Evolutionary conservation across 1,284 basidiomycete species (phyloP), one percentile per base, ranked within the genome.

Genomic region (Melanopsichium pennsylvanicum): DNA sequence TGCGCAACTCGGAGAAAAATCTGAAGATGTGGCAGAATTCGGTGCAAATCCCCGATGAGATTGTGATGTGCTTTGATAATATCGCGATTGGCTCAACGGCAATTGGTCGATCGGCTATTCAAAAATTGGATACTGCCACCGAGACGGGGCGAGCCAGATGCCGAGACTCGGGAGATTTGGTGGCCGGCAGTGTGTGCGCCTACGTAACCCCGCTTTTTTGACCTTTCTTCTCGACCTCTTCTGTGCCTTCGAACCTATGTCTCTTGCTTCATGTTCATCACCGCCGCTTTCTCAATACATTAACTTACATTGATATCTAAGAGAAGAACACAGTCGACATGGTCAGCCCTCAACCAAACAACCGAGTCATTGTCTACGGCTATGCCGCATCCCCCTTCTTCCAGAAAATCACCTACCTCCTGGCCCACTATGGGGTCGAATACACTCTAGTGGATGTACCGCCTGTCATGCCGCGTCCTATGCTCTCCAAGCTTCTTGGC

Each of bases 301-400:
- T n/a, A n/a, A n/a, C n/a, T n/a, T n/a, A n/a, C n/a, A n/a, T n/a
- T n/a, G n/a, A n/a, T n/a, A n/a, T n/a, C n/a, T n/a, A 21, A 39
- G 27, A 19, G 19, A 11, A 27, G 13, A 18, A 8, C 3, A 13
- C 25, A 23, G 13, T 21, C 7, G 50, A 49, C 26, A 57, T 58
- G 54, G 50, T 36, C 16, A 13, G 44, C 3, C 21, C 48, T 1
- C 49, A 58, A 19, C 33, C 50, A 5, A 40, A 58, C 33, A 56
- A 48, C 39, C 50, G 60, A n/a, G 66, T 69, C 44, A 40, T 63
- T 9, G 50, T 69, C 26, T 63, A 69, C 38, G 66, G 66, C 47
- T 69, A 69, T 34, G 35, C 55, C 8, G 48, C 66, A 0, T 69
- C 66, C 10, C 66, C 66, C 23, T 69, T 69, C 32, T 69, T 32